phyloP scores from a whole-genome alignment of 176 grass and related monocot species.

The Oryza officinalis region DNA sequence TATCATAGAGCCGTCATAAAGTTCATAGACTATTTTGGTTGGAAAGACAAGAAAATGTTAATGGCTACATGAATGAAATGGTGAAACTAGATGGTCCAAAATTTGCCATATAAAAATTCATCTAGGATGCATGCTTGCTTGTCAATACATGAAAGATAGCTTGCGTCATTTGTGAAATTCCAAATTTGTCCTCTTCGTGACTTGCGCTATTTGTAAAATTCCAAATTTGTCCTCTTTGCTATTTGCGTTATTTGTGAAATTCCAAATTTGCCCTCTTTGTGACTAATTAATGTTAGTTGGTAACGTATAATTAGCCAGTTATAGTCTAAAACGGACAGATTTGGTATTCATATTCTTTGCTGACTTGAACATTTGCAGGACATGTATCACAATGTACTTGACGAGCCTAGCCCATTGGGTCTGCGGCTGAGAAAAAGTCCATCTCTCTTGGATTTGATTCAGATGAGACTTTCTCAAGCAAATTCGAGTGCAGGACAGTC shows the following conservation, averaged over 20 bases:
- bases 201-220: not conserved
- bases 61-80: not conserved
- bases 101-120: not conserved
- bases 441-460: slow-evolving; percentile 87
- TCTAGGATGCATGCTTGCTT: not conserved
- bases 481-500: slow-evolving; percentile 42
- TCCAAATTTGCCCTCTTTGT: no score
- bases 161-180: not conserved
- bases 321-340: not conserved
- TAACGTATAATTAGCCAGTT: not conserved
- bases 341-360: slow-evolving; percentile 24
- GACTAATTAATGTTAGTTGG: not conserved
- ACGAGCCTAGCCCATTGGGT: slow-evolving; percentile 89
- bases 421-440: slow-evolving; percentile 87
- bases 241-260: not conserved
- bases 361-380: slow-evolving; percentile 51
- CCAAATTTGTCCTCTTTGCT: no score
- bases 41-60: not conserved
- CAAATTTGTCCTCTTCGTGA: no score
- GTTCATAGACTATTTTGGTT: not conserved
- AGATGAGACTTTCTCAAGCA: slow-evolving; percentile 78
- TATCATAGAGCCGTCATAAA: not conserved
- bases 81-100: not conserved
- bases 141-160: not conserved
- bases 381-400: slow-evolving; percentile 81